A percentile compares a stretch with the other conserved stretches of the same genome.
phyloP scores from a whole-genome alignment of 805 yeast genomes.

The Candida pini region DNA sequence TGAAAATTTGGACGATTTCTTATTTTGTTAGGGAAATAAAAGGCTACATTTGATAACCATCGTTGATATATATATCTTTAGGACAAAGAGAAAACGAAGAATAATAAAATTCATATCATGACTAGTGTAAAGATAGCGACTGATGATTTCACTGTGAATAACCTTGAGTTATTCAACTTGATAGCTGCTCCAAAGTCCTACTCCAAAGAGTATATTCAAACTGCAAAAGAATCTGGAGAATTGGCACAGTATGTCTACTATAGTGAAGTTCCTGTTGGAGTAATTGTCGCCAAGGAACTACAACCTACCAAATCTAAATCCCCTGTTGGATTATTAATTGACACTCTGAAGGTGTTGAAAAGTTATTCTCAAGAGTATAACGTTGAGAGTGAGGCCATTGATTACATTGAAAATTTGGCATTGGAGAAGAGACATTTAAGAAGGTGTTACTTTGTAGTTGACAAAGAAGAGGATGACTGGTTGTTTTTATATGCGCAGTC shows the following conservation, averaged over 20 bases:
- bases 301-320: constrained; percentile 36
- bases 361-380: constrained; percentile 53
- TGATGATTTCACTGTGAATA: constrained; percentile 57
- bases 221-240: constrained; percentile 41
- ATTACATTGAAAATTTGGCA: constrained; percentile 52
- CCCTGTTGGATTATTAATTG: constrained; percentile 24
- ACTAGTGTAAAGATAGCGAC: constrained; percentile 31
- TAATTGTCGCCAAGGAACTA: constrained; percentile 51
- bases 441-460: constrained; percentile 30
- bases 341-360: constrained; percentile 40
- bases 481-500: constrained; percentile 4
- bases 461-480: constrained; percentile 6
- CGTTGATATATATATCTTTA: too few relatives aligned
- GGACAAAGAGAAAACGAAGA: too few relatives aligned
- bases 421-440: constrained; percentile 44
- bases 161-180: constrained; percentile 51
- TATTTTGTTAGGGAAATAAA: too few relatives aligned
- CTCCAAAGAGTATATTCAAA: constrained; percentile 46
- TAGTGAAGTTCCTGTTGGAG: constrained; percentile 79
- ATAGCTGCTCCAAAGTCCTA: constrained; percentile 56
- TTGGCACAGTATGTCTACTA: constrained; percentile 52
- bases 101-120: too few relatives aligned
- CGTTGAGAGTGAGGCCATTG: constrained; percentile 54
- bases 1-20: too few relatives aligned
- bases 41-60: too few relatives aligned